A percentile compares a stretch with the other conserved stretches of the same genome.
Conservation (phyloP, 768 basidiomycete genomes). For the Mycena rebaudengoi region DNA sequence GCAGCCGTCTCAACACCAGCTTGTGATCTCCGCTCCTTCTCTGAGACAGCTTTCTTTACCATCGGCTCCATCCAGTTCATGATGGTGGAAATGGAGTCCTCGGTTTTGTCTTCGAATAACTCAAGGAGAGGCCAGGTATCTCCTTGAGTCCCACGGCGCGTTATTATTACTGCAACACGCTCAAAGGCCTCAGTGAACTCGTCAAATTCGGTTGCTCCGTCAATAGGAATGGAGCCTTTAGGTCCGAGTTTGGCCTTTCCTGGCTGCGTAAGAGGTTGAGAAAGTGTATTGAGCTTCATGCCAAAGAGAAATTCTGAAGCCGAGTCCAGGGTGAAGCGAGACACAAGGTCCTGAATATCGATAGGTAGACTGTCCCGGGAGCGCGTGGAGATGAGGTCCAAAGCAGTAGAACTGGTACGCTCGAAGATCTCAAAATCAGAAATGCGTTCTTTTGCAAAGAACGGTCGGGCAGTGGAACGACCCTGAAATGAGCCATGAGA, state of each 20-base stretch:
- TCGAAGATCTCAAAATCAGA: constrained; percentile 59
- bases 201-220: constrained; percentile 44
- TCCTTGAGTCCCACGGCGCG: constrained; percentile 1
- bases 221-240: constrained; percentile 45
- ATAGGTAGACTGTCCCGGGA: constrained; percentile 33
- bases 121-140: constrained; percentile 20
- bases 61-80: constrained; percentile 53
- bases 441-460: constrained; percentile 56
- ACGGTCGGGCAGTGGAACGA: constrained; percentile 56
- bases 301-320: constrained; percentile 62
- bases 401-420: constrained; percentile 42
- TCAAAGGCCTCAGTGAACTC: constrained; percentile 51
- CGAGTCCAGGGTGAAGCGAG: constrained; percentile 22
- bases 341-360: constrained; percentile 55
- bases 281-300: constrained; percentile 50
- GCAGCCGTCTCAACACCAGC: constrained; percentile 32
- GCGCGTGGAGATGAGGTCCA: constrained; percentile 30
- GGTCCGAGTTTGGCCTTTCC: constrained; percentile 32
- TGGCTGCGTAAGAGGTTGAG: constrained; percentile 42
- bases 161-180: constrained; percentile 14
- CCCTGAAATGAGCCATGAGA: constrained; percentile 40
- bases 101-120: constrained; percentile 16
- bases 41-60: constrained; percentile 44
- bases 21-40: constrained; percentile 37
- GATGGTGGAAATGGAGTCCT: constrained; percentile 7